Base-by-base conservation (phyloP, 441 rosid genomes). In the Syzygium malaccense region DNA sequence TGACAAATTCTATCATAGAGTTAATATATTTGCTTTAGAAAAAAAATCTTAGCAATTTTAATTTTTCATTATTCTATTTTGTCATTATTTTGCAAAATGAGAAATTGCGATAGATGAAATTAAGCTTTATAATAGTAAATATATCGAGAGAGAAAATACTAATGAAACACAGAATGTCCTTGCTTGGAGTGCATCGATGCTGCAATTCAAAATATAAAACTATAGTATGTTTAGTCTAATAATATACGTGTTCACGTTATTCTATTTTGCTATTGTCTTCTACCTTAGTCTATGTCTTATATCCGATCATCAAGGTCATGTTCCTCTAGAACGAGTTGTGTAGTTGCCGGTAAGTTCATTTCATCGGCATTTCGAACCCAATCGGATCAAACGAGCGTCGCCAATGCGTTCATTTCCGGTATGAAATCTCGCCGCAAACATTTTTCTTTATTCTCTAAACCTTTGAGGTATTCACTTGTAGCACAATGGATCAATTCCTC, bases 131-230 rank as follows among this genome's bases (percentile, higher is more conserved):
- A 5, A 71, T 5, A 0, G 28, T 23, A 11, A 20, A 75, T 12
- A 20, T 20, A 0, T 5, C 51, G 6, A 37, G 83, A 20, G 5
- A 23, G 51, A 75, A 75, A 23, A 71, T 20, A 71, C 6, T 71
- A 37, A 11, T 6, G 80, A 37, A 71, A 71, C 17, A 20, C 9
- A 25, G 20, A 37, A 37, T 71, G 28, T 37, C 4, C 9, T 37
- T 20, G 13, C 8, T 1, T 75, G 8, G 0, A 1, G n/a, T 37
- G 28, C 28, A 19, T 33, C 1, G 5, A 6, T 26, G n/a, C 11
- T 28, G 15, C 28, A 30, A 28, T 60, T 60, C 1, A 14, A 71
- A 71, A 71, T 71, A 20, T 37, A 25, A 37, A 71, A 37, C 14
- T 1, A 20, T 5, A 12, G 17, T 23, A 0, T 75, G 23, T 37